Base-by-base conservation (phyloP, 208 protist genomes). In the Leishmania gerbilli region DNA sequence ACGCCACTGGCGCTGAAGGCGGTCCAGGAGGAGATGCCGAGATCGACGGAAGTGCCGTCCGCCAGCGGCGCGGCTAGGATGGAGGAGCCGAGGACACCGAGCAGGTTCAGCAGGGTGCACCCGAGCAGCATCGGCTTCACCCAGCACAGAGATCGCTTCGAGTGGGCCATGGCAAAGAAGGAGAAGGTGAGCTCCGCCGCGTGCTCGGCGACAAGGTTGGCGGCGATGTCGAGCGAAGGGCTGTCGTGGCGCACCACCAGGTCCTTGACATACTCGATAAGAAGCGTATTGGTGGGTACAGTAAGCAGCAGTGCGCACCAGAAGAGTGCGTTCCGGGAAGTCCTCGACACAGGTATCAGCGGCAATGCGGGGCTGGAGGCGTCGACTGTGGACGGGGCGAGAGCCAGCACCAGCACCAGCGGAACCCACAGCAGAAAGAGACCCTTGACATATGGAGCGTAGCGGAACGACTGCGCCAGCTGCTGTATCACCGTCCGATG, bases 131-230 rank as follows among this genome's bases (percentile, higher is more conserved):
- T 80, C 67, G 85, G 79, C 84, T 92, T 91, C 68, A 95, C 88
- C 69, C 88, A 92, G 60, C 80, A 86, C 37, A 93, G 80, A 24
- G 91, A 77, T 27, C n/a, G 60, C 79, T 81, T 69, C 69, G 81
- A 81, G 71, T 84, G 51, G 3, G 64, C 37, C 40, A 96, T 76
- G 7, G 89, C 82, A 27, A 86, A 71, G 55, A 96, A 65, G 45
- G 80, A 86, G 62, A 96, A 84, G n/a, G 92, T 65, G 6, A 93
- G 58, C 34, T 92, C 89, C 5, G 86, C 82, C 17, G 89, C 81
- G 83, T 97, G 91, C 72, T 93, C 93, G 65, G 92, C 87, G 17
- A 89, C 68, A 27, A 92, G 83, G 79, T 93, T 95, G 34, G 93
- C 77, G 37, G 93, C 68, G 34, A 88, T 89, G 34, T 89, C 88